These are phyloP conservation scores for Boletus reticuloceps DNA, from an alignment of 768 basidiomycete species.

Conservation along the genomic window DNA sequence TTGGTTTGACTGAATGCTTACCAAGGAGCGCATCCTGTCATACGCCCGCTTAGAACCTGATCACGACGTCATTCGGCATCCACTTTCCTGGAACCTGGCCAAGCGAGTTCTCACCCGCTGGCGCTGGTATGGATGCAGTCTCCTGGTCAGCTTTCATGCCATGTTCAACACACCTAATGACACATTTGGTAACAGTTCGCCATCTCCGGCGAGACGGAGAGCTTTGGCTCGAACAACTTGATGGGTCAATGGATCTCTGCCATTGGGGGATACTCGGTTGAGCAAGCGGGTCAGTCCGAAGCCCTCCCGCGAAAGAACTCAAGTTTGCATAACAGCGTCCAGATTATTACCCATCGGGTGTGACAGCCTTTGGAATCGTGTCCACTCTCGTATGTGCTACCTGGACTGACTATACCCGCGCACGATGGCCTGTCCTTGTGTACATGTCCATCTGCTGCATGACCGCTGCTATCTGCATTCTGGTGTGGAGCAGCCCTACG, in stretches of 20 bases:
- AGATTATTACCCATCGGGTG: constrained; percentile 62
- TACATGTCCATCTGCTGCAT: constrained; percentile 59
- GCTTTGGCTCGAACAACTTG: constrained; percentile 66
- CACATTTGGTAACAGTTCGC: constrained; percentile 46
- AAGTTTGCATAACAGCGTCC: constrained; percentile 9
- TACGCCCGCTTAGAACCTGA: constrained; percentile 43
- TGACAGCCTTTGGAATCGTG: constrained; percentile 61
- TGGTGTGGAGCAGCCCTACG: constrained; percentile 58
- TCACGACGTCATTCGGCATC: constrained; percentile 40
- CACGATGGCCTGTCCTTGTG: constrained; percentile 63
- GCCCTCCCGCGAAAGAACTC: background rate
- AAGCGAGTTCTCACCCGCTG: constrained; percentile 54
- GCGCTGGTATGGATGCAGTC: constrained; percentile 68
- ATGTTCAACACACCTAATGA: background rate
- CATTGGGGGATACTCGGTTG: constrained; percentile 58
- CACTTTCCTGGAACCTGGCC: constrained; percentile 46
- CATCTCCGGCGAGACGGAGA: constrained; percentile 64
- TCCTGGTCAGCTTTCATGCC: constrained; percentile 43
- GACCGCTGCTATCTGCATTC: constrained; percentile 52
- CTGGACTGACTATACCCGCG: constrained; percentile 58
- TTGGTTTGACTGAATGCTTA: background rate
- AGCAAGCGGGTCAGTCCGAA: constrained; percentile 49
- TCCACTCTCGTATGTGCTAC: constrained; percentile 62
- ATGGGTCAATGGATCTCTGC: constrained; percentile 73
- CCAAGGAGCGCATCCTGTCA: constrained; percentile 51